These are phyloP conservation scores for Botrytis sinoallii DNA, from an alignment of 2,329 filamentous ascomycete genomes.

Conservation along the genomic window DNA sequence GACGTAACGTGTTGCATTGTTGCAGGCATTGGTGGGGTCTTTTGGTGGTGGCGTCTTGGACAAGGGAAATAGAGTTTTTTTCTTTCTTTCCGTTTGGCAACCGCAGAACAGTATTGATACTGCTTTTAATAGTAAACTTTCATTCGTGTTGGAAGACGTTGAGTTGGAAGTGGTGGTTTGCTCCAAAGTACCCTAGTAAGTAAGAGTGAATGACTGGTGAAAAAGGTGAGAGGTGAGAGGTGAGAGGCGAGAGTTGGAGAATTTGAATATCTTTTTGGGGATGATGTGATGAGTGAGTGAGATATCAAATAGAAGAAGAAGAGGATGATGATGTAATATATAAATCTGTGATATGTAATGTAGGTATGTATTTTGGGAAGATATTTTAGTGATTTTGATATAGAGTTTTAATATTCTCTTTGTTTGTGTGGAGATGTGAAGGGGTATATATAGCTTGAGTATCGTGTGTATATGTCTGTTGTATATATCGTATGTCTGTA, in stretches of 20 bases:
- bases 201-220: neutral
- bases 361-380: neutral
- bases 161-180: neutral
- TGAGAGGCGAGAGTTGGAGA: neutral
- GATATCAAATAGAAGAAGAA: neutral
- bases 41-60: neutral
- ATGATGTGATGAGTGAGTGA: neutral
- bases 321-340: neutral
- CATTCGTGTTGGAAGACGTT: neutral
- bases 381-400: neutral
- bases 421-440: neutral
- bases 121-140: neutral
- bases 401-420: neutral
- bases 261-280: neutral
- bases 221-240: neutral
- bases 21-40: constrained; percentile 14
- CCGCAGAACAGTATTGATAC: neutral
- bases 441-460: too few species aligned
- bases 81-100: neutral
- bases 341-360: neutral
- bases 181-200: neutral
- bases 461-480: neutral
- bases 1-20: constrained; percentile 20
- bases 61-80: constrained; percentile 8
- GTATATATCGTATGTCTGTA: too few species aligned